Evolutionary conservation across 768 basidiomycete species (phyloP).

Genomic region (Boletus rex-veris): DNA sequence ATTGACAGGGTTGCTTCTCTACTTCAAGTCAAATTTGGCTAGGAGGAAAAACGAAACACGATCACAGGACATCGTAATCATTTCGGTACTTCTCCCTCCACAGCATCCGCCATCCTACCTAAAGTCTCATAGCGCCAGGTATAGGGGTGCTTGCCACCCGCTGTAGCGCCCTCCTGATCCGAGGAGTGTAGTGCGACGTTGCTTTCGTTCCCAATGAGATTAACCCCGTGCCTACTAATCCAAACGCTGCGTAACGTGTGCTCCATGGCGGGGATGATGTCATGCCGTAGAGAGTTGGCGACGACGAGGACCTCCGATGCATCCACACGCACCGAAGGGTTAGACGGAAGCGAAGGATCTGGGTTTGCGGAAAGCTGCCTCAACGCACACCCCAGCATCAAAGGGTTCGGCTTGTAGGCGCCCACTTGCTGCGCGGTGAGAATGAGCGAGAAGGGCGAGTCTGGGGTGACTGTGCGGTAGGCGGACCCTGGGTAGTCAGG

Average conservation of each 20-base stretch:
- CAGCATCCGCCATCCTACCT: constrained; percentile 57
- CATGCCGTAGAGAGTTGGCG: constrained; percentile 65
- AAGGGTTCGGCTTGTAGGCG: constrained; percentile 65
- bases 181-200: constrained; percentile 30
- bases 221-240: constrained; percentile 49
- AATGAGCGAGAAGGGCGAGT: constrained; percentile 61
- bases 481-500: constrained; percentile 13
- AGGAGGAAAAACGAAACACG: not conserved
- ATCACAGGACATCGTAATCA: not conserved
- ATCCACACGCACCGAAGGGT: constrained; percentile 27
- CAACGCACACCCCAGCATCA: constrained; percentile 35
- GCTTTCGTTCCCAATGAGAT: constrained; percentile 35
- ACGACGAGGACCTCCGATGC: constrained; percentile 53
- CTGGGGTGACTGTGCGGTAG: constrained; percentile 41
- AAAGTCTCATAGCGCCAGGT: constrained; percentile 57
- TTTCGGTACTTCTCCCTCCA: constrained; percentile 39
- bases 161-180: constrained; percentile 14
- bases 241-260: constrained; percentile 59
- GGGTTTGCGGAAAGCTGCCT: constrained; percentile 24
- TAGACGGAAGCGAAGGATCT: constrained; percentile 17
- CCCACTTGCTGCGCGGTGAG: constrained; percentile 70
- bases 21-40: not conserved
- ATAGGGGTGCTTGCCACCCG: constrained; percentile 33
- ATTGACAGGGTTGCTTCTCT: constrained; percentile 2
- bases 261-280: constrained; percentile 58